Base-by-base conservation (phyloP, 495 filamentous ascomycete species). In the Xylaria palmicola region DNA sequence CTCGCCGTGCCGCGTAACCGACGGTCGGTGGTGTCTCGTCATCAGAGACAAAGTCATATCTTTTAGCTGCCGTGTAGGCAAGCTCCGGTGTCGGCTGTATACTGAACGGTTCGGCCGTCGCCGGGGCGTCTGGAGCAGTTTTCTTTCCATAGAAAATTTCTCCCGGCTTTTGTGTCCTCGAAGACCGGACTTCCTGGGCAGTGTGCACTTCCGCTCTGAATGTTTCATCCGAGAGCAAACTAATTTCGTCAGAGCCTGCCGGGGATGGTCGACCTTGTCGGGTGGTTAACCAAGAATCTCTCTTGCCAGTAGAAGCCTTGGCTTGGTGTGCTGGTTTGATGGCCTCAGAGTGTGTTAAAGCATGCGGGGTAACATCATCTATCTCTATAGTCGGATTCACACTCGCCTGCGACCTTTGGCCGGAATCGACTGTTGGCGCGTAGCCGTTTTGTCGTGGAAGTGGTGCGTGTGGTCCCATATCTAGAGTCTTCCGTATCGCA, bases 21-120 rank as follows among this genome's bases (percentile, higher is more conserved):
- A 62, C 27, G 6, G 54, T 15, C 24, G 64, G 63, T 9, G 60
- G 54, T 15, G 50, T 58, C 19, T 68, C 69, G 0, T 61, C 48
- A 39, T 63, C 62, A 9, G 65, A 62, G 43, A 44, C 26, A 20
- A 59, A 61, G 8, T 72, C 61, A 27, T 69, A 59, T 34, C 36
- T 64, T 9, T 56, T 52, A 22, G 13, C 26, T 44, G 36, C 57
- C 3, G 57, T 64, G 41, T 76, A 72, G 5, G 71, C 66, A 7
- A 67, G 65, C 13, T 71, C 72, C 15, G 76, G 69, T 10, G 69
- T 74, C 10, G 56, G 68, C 27, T 68, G 71, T 59, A 75, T 69
- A 56, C 70, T 74, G 13, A 58, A 64, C 1, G 62, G 34, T 39
- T 66, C 67, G 20, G 53, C 26, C 30, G 62, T 48, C 6, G 20